Conservation (phyloP, 2,329 filamentous ascomycete genomes). For the Onygena corvina region DNA sequence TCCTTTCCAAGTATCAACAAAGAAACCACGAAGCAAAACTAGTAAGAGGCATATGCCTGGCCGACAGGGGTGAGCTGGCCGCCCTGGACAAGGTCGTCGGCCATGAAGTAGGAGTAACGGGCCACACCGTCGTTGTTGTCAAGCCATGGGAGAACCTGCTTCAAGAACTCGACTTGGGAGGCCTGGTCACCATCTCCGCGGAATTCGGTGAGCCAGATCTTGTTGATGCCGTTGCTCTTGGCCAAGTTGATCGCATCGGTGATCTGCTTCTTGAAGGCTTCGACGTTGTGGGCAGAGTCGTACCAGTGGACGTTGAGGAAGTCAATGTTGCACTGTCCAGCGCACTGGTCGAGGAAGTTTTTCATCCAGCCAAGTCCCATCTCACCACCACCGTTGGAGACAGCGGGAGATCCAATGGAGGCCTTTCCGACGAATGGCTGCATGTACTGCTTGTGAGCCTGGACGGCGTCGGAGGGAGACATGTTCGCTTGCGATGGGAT, state of each 20-base stretch:
- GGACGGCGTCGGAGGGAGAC: slow-evolving; percentile 27
- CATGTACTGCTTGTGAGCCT: slow-evolving; percentile 29
- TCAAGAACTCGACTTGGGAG: slow-evolving; percentile 27
- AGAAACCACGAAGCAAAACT: background rate
- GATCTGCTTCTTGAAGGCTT: slow-evolving; percentile 31
- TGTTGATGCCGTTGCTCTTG: slow-evolving; percentile 23
- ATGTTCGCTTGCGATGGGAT: slow-evolving; percentile 29
- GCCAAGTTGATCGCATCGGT: slow-evolving; percentile 27
- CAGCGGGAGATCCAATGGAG: slow-evolving; percentile 33
- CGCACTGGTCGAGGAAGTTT: slow-evolving; percentile 30
- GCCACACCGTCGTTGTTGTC: slow-evolving; percentile 28
- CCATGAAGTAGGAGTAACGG: slow-evolving; percentile 34
- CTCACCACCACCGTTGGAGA: slow-evolving; percentile 28
- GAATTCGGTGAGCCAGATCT: slow-evolving; percentile 39
- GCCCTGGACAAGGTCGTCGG: slow-evolving; percentile 11
- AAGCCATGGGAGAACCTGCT: slow-evolving; percentile 30
- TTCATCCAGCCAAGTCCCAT: slow-evolving; percentile 33
- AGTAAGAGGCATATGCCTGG: slow-evolving; percentile 20
- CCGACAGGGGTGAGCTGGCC: slow-evolving; percentile 19
- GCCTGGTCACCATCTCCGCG: slow-evolving; percentile 22
- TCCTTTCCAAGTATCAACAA: slow-evolving; percentile 5
- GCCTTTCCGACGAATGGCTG: slow-evolving; percentile 27
- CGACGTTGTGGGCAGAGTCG: slow-evolving; percentile 20
- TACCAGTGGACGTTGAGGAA: slow-evolving; percentile 39
- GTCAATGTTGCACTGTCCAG: slow-evolving; percentile 28